Evolutionary conservation across 345 rosid genomes (phyloP), one percentile per base, ranked within the genome.

Genomic region (Citrus mangshanensis): DNA sequence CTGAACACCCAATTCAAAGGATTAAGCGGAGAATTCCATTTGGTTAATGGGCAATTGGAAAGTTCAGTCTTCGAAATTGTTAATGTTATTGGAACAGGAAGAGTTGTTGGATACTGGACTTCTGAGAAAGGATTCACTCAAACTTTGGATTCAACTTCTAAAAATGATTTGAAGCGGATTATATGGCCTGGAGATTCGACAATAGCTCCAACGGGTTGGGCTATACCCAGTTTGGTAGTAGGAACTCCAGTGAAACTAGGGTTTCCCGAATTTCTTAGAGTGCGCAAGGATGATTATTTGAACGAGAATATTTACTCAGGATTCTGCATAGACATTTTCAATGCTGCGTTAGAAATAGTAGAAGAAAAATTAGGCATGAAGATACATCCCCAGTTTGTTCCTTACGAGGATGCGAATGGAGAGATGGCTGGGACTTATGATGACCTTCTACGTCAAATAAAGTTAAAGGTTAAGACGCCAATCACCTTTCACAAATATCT

Each of bases 91-190:
- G 86, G 81, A 16, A 79, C 81, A 0, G 68, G 79, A 68, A 80
- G 62, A 70, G n/a, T 73, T 4, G 70, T 92, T 13, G 93, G 88
- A 59, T 79, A 46, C 13, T 92, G 91, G 97, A 80, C 84, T 7
- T 42, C 64, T 24, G 60, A 19, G 0, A 78, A 79, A 7, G 78
- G 84, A 40, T 49, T 75, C 24, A 63, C 65, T 28, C 59, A 40
- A 4, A 38, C 54, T 59, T 60, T 71, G 19, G 30, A 28, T 27
- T 34, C 77, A 9, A 42, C 34, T 28, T 19, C 28, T 37, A 4
- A 60, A 56, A 54, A 71, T 56, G 35, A 59, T 27, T 49, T 84
- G 7, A 77, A 61, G 10, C 10, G 32, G n/a, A 42, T 72, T n/a
- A 25, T 81, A 8, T 84, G 81, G 85, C 82, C 88, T 0, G 82